A percentile compares a stretch with the other conserved stretches of the same genome.
These are phyloP conservation scores for Cryptosporidium ubiquitum DNA, from an alignment of 169 alveolate species.

Conservation along the genomic window DNA sequence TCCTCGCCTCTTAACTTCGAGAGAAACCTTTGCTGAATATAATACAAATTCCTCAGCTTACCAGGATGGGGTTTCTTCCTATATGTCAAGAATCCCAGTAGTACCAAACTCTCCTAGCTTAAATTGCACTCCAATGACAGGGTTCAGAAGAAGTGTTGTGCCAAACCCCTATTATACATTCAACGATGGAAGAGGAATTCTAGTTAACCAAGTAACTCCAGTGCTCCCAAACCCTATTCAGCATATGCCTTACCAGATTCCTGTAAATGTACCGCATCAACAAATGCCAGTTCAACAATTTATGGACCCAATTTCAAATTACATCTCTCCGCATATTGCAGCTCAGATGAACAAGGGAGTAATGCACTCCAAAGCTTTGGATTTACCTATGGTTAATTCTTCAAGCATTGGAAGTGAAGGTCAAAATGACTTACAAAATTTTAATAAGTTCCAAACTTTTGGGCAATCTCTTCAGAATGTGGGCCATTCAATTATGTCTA, in stretches of 20 bases:
- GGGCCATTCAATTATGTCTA: conserved; percentile 65
- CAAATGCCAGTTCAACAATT: background rate
- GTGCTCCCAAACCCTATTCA: background rate
- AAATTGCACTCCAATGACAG: conserved; percentile 36
- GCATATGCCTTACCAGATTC: conserved; percentile 6
- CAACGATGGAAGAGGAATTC: background rate
- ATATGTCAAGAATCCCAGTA: conserved; percentile 36
- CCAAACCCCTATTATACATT: conserved; percentile 5
- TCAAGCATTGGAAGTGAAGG: background rate
- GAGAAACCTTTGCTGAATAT: background rate
- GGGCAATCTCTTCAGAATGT: conserved; percentile 64
- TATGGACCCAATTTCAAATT: background rate
- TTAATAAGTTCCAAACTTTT: conserved; percentile 17
- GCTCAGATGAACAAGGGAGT: background rate
- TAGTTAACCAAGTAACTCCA: background rate
- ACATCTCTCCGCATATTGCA: conserved; percentile 1
- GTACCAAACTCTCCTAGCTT: background rate
- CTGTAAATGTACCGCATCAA: conserved; percentile 6
- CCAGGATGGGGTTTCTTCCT: conserved; percentile 38
- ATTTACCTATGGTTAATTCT: background rate
- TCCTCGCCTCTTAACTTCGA: conserved; percentile 5
- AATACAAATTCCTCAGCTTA: background rate
- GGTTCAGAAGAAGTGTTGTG: conserved; percentile 20
- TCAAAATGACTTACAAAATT: background rate
- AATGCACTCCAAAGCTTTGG: background rate